These are phyloP conservation scores for Mycosarcoma mackinlayi DNA, from an alignment of 1,284 basidiomycete genomes.

Conservation along the genomic window DNA sequence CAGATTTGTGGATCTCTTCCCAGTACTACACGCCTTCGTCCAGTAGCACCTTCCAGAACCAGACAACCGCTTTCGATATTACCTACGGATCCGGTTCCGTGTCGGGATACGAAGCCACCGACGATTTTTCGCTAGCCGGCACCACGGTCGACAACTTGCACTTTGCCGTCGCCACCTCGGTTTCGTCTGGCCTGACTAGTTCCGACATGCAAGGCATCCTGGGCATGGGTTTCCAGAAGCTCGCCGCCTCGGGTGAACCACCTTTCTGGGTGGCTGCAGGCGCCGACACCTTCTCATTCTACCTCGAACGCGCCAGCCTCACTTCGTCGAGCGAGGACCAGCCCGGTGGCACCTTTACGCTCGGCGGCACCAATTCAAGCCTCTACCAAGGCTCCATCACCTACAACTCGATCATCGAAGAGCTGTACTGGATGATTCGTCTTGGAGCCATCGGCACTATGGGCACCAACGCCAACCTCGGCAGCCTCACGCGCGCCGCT, in stretches of 20 bases:
- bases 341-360: slow-evolving; percentile 56
- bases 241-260: slow-evolving; percentile 27
- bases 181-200: slow-evolving; percentile 30
- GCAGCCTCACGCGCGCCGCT: slow-evolving; percentile 40
- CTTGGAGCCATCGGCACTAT: slow-evolving; percentile 45
- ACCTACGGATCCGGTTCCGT: slow-evolving; percentile 51
- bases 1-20: slow-evolving; percentile 48
- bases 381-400: slow-evolving; percentile 55
- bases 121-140: slow-evolving; percentile 38
- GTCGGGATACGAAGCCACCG: slow-evolving; percentile 37
- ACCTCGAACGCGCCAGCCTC: slow-evolving; percentile 42
- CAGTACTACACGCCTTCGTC: slow-evolving; percentile 26
- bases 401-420: slow-evolving; percentile 43
- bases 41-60: slow-evolving; percentile 39
- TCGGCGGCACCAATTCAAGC: slow-evolving; percentile 51
- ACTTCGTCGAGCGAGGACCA: slow-evolving; percentile 11
- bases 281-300: slow-evolving; percentile 54
- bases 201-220: slow-evolving; percentile 48
- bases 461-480: slow-evolving; percentile 28
- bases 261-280: slow-evolving; percentile 50
- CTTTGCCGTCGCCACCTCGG: slow-evolving; percentile 56
- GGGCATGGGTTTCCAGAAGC: slow-evolving; percentile 54
- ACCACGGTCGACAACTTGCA: slow-evolving; percentile 37
- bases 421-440: slow-evolving; percentile 56
- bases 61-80: slow-evolving; percentile 38